A percentile compares a stretch with the other conserved stretches of the same genome.
Conservation (phyloP, 225 moss, liverwort and hornwort species). For the Pleurozium schreberi region DNA sequence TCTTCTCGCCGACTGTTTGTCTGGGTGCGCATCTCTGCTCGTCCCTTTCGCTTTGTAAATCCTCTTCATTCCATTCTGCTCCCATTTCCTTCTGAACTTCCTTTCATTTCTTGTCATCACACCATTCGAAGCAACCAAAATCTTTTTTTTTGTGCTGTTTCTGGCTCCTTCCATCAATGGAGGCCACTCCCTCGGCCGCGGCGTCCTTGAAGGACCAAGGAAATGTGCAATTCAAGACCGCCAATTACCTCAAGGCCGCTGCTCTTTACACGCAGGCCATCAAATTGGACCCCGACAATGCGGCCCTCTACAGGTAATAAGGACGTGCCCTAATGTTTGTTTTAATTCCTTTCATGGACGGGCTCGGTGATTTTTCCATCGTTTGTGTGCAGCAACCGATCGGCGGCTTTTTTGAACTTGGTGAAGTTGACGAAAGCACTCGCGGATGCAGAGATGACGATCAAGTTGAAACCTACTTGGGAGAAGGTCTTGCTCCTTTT, state of each 20-base stretch:
- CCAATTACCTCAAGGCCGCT: constrained; percentile 84
- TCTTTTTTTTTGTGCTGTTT: not conserved
- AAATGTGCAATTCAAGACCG: constrained; percentile 78
- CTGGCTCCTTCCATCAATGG: not conserved
- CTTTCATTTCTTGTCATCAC: not conserved
- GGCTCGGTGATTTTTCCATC: not conserved
- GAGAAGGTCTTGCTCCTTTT: constrained; percentile 66
- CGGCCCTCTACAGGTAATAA: constrained; percentile 66
- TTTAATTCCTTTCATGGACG: not conserved
- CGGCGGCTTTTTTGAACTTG: constrained; percentile 86
- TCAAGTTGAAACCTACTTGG: constrained; percentile 90
- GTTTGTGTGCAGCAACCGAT: constrained; percentile 68
- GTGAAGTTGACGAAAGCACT: constrained; percentile 90
- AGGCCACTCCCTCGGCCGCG: constrained; percentile 23
- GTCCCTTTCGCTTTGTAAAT: not conserved
- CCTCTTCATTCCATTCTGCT: not conserved
- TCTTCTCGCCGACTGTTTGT: not conserved
- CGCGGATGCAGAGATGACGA: constrained; percentile 89
- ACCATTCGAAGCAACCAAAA: not conserved
- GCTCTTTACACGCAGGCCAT: constrained; percentile 97
- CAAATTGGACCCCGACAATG: constrained; percentile 79
- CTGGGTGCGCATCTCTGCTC: not conserved
- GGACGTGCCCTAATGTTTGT: not conserved
- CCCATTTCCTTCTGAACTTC: not conserved
- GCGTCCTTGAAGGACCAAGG: constrained; percentile 73